Evolutionary conservation across 192 early-diverging fungal genomes (phyloP).

Genomic region (Glomus cerebriforme): DNA sequence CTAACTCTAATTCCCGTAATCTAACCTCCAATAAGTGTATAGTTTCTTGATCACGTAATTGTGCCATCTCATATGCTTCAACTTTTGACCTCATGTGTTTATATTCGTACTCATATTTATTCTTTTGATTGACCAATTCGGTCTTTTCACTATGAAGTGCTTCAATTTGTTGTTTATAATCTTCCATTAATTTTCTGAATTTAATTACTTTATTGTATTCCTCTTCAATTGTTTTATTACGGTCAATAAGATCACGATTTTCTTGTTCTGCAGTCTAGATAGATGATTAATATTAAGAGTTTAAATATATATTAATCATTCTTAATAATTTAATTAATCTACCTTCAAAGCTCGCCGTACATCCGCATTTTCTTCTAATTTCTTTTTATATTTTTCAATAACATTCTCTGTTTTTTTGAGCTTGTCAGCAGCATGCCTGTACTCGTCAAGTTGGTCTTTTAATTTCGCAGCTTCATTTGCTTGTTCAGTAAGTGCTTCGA

Average conservation of each 20-base stretch:
- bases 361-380: constrained; percentile 86
- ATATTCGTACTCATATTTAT: constrained; percentile 71
- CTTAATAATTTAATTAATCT: not conserved
- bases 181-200: constrained; percentile 83
- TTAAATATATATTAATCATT: not conserved
- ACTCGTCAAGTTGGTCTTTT: constrained; percentile 91
- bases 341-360: constrained; percentile 76
- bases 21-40: constrained; percentile 80
- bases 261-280: constrained; percentile 69
- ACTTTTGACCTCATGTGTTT: constrained; percentile 60
- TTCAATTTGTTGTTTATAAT: constrained; percentile 81
- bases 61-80: constrained; percentile 64
- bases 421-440: constrained; percentile 86
- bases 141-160: constrained; percentile 74
- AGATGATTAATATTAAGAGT: not conserved
- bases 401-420: constrained; percentile 92
- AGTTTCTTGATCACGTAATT: constrained; percentile 69
- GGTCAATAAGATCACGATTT: constrained; percentile 68
- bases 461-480: constrained; percentile 73
- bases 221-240: constrained; percentile 79
- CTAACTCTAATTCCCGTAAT: constrained; percentile 80
- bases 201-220: constrained; percentile 81
- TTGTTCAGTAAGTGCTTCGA: constrained; percentile 57
- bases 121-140: constrained; percentile 66
- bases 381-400: constrained; percentile 96